Evolutionary conservation across 306 rosid species (phyloP), one percentile per base, ranked within the genome.

Genomic region (Lotus japonicus): DNA sequence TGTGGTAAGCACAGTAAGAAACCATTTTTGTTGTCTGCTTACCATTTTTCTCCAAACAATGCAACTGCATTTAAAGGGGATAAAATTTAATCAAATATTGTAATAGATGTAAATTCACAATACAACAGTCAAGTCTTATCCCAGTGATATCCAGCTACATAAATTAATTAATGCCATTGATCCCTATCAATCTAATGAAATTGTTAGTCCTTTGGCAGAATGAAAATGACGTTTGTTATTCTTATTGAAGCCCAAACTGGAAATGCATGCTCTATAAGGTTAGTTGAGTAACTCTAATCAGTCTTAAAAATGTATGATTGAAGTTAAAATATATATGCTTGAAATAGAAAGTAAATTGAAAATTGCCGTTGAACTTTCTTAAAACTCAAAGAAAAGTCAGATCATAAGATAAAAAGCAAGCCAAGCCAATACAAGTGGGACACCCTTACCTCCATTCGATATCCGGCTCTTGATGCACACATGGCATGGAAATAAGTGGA

Each of bases 381-480:
- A 11, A 52, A 26, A 2, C 31, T 26, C 2, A 26, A 70, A 64
- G 11, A 28, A 31, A 76, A 46, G 10, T 21, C 6, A 33, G 46
- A 50, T 33, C 51, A 26, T 55, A 49, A 44, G 63, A 46, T 65
- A 51, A 45, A 41, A 66, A 52, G n/a, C 53, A 64, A 45, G 68
- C 44, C 14, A 61, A 28, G 52, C 70, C 68, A 66, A 60, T 48
- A 33, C 14, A 13, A 49, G 59, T 46, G 56, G 56, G 70, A 56
- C 17, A 31, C 36, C 44, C 89, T 79, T 72, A 91, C 99, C 96
- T 95, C 99, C 99, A 95, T 95, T 26, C 96, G 92, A 77, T 91
- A 95, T 71, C 99, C 99, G 19, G 99, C 97, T 67, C 99, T 85
- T 74, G 99, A 95, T 58, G 99, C 99, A 81, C 99, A 95, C 97